Conservation (phyloP, 164 flowering plant genomes). For the Dillenia suffruticosa region DNA sequence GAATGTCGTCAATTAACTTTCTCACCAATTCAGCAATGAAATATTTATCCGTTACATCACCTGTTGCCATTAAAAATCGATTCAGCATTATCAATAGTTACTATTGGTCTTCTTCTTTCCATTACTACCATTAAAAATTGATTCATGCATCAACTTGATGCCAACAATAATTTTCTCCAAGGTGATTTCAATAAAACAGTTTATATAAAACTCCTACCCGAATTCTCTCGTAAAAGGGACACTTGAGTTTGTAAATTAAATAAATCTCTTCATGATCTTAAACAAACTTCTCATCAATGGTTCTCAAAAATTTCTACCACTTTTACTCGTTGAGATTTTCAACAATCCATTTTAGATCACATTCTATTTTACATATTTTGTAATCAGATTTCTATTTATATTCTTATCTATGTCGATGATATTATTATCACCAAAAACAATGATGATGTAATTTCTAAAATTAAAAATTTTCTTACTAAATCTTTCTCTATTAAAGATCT, state of each 20-base stretch:
- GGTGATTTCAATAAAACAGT: background rate
- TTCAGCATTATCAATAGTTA: too few relatives aligned
- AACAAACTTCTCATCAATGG: background rate
- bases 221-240: background rate
- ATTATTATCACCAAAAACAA: too few relatives aligned
- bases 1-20: too few relatives aligned
- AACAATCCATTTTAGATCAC: background rate
- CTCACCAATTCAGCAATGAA: too few relatives aligned
- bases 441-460: too few relatives aligned
- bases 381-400: too few relatives aligned
- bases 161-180: background rate
- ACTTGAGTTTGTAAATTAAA: background rate
- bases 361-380: too few relatives aligned
- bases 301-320: background rate
- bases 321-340: background rate
- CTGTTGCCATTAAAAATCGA: too few relatives aligned
- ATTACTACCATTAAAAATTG: background rate
- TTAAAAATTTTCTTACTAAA: too few relatives aligned
- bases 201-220: background rate
- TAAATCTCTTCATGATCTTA: background rate
- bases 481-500: too few relatives aligned
- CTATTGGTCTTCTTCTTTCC: background rate
- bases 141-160: background rate
- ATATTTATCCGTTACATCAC: too few relatives aligned
- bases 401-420: too few relatives aligned